Evolutionary conservation across 2,329 filamentous ascomycete genomes (phyloP).

Genomic region (Cladosporium velox): DNA sequence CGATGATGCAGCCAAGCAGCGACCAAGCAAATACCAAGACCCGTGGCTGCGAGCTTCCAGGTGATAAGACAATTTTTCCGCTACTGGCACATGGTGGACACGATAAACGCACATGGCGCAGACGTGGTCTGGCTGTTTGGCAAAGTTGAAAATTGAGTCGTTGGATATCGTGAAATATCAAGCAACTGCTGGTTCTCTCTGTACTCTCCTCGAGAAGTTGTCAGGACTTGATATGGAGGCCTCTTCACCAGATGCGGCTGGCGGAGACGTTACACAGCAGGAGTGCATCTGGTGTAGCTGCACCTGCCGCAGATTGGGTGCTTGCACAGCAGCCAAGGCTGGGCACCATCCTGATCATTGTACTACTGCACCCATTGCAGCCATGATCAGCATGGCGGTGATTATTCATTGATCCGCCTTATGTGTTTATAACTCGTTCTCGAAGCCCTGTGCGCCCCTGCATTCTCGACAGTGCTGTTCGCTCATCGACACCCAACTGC

Average conservation of each 20-base stretch:
- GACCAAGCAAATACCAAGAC: conserved; percentile 13
- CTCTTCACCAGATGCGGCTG: background rate
- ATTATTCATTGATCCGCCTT: background rate
- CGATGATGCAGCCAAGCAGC: conserved; percentile 6
- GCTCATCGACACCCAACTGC: background rate
- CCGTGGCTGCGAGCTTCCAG: conserved; percentile 12
- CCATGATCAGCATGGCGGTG: background rate
- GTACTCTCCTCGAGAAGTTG: background rate
- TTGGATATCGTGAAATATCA: background rate
- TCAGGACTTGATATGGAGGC: background rate
- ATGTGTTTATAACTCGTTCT: background rate
- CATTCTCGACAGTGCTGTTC: background rate
- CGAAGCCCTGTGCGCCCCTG: background rate
- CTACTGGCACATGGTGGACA: background rate
- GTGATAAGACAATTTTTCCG: conserved; percentile 7
- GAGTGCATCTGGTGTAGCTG: conserved; percentile 10
- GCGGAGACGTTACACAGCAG: background rate
- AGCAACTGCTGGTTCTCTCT: background rate
- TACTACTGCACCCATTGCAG: background rate
- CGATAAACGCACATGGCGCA: background rate
- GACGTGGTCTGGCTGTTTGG: background rate
- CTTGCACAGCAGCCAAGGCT: conserved; percentile 1
- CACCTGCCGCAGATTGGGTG: conserved; percentile 12
- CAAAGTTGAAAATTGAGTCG: background rate
- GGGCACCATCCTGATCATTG: background rate